Evolutionary conservation across 192 early-diverging fungal genomes (phyloP).

Genomic region (Coemansia sp.): DNA sequence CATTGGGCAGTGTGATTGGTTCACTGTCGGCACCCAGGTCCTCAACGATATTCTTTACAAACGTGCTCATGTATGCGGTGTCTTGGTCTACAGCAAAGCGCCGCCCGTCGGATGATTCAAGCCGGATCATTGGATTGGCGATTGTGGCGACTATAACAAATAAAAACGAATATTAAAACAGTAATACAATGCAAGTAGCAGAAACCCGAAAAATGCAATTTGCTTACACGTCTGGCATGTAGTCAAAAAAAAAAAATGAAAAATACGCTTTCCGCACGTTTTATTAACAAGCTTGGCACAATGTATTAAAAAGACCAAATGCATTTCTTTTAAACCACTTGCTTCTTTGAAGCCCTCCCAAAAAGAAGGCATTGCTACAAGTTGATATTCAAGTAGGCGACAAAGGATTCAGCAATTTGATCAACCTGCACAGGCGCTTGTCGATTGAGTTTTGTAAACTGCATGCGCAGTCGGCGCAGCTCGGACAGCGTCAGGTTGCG

Average conservation of each 20-base stretch:
- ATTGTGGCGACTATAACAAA: too few species aligned
- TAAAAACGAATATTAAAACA: not conserved
- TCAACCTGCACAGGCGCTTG: slow-evolving; percentile 72
- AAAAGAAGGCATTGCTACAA: slow-evolving; percentile 27
- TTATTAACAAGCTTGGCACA: not conserved
- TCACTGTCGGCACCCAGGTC: slow-evolving; percentile 60
- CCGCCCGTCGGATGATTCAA: slow-evolving; percentile 62
- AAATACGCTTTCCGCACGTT: too few species aligned
- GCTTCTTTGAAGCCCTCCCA: not conserved
- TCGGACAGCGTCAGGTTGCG: slow-evolving; percentile 75
- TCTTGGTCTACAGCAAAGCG: slow-evolving; percentile 61
- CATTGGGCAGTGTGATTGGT: slow-evolving; percentile 70
- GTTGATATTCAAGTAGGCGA: slow-evolving; percentile 90
- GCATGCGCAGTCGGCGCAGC: slow-evolving; percentile 72
- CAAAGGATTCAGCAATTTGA: slow-evolving; percentile 80
- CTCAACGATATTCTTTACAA: slow-evolving; percentile 75
- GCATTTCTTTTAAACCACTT: not conserved
- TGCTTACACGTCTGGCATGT: too few species aligned
- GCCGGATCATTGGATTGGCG: slow-evolving; percentile 36
- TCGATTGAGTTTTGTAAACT: slow-evolving; percentile 89
- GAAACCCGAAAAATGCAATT: not conserved
- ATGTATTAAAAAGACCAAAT: not conserved
- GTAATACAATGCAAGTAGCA: not conserved
- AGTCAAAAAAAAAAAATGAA: too few species aligned
- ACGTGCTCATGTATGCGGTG: slow-evolving; percentile 62